A percentile compares a stretch with the other conserved stretches of the same genome.
Conservation (phyloP, 768 basidiomycete species). For the Podaxis sp. region DNA sequence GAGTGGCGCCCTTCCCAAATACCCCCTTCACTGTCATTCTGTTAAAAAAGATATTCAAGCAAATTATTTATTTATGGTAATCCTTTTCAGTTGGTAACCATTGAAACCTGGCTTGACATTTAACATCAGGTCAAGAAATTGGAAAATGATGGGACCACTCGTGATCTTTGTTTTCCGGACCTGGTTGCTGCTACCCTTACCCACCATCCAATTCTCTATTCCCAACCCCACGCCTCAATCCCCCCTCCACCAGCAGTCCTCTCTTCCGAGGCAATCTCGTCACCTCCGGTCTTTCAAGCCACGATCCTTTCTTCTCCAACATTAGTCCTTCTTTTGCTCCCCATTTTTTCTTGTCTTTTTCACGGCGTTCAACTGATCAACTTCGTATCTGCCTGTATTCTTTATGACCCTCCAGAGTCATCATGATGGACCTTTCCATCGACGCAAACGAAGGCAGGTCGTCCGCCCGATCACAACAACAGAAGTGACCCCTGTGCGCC, state of each 20-base stretch:
- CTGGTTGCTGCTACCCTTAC: neutral
- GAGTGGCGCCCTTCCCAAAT: too few relatives aligned
- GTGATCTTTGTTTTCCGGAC: slow-evolving; percentile 13
- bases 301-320: slow-evolving; percentile 5
- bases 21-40: too few relatives aligned
- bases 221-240: neutral
- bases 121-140: neutral
- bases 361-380: neutral
- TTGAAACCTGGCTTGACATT: neutral
- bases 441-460: neutral
- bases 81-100: neutral
- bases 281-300: slow-evolving; percentile 6
- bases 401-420: neutral
- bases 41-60: too few relatives aligned
- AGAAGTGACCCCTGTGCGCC: neutral
- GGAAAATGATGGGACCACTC: slow-evolving; percentile 9
- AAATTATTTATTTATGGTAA: neutral
- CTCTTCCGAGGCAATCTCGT: neutral
- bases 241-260: neutral
- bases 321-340: neutral
- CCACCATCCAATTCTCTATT: neutral
- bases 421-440: neutral
- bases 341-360: neutral
- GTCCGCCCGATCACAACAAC: neutral
- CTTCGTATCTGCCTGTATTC: neutral